Base-by-base conservation (phyloP, 345 rosid species). In the Linum lewisii region DNA sequence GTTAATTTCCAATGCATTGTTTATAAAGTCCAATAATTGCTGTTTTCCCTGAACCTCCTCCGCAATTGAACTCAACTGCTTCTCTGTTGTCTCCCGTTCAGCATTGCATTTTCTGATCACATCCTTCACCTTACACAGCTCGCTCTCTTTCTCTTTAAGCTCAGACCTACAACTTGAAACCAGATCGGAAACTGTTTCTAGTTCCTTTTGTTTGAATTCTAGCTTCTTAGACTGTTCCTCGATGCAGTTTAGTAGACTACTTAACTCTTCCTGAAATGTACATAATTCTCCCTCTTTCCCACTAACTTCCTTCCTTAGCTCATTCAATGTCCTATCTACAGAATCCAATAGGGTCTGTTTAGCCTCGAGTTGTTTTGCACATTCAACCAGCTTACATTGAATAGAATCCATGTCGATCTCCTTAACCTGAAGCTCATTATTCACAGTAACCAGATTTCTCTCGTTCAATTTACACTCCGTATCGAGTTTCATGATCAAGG, bases 191-290 rank as follows among this genome's bases (percentile, higher is more conserved):
- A 11, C 10, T 34, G 7, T 34, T 34, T 34, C 38, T 34, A 34
- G 7, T 34, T 34, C 38, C 38, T 34, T 34, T 11, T 34, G 38
- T 11, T 11, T 34, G 10, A 6, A 34, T 5, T 63, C 36, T 25
- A 67, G 65, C 37, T 67, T 53, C 19, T 51, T 66, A 51, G 15
- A 13, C 20, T 37, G 51, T 22, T 50, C 21, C 62, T 53, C 64
- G 37, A 53, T n/a, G n/a, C n/a, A n/a, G n/a, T n/a, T 34, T 9
- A 9, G 38, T 34, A 34, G 38, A 34, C 9, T 34, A 4, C 9
- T 9, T 34, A 4, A 34, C 38, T 34, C 49, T 60, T 51, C 24
- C 63, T 18, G 38, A 11, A 34, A 34, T 34, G 38, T 5, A 34
- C 38, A 6, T 6, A 34, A 34, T 34, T 34, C 38, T 34, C 10